Conservation (phyloP, 2,329 filamentous ascomycete genomes). For the Tolypocladium inflatum region DNA sequence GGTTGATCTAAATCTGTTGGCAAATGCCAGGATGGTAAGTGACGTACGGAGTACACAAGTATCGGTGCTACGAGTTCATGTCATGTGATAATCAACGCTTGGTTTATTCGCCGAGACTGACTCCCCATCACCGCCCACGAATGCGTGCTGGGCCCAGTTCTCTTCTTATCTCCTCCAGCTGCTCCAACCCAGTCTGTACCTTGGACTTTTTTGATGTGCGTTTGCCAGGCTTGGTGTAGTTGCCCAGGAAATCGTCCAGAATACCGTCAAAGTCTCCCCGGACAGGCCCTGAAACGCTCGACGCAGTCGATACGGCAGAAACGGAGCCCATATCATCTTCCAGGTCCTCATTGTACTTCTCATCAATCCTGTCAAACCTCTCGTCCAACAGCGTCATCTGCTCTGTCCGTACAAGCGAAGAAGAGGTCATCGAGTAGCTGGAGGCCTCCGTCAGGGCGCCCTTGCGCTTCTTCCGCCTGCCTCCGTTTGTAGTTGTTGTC, state of each 20-base stretch:
- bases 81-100: background rate
- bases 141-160: slow-evolving; percentile 71
- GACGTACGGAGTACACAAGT: background rate
- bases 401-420: slow-evolving; percentile 78
- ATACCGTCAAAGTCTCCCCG: slow-evolving; percentile 78
- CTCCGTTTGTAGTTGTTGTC: slow-evolving; percentile 70
- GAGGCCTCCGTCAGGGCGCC: slow-evolving; percentile 83
- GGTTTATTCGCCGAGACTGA: background rate
- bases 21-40: background rate
- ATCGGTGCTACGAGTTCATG: background rate
- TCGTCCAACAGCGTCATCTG: slow-evolving; percentile 77
- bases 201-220: slow-evolving; percentile 71
- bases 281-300: slow-evolving; percentile 58
- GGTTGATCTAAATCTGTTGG: too few species aligned
- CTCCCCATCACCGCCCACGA: slow-evolving; percentile 11
- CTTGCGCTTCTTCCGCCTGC: slow-evolving; percentile 87
- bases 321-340: slow-evolving; percentile 45
- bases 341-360: slow-evolving; percentile 52
- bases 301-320: slow-evolving; percentile 52
- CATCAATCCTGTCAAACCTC: slow-evolving; percentile 85
- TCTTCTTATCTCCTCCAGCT: slow-evolving; percentile 81
- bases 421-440: slow-evolving; percentile 86
- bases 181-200: slow-evolving; percentile 71
- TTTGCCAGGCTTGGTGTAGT: slow-evolving; percentile 62
- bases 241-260: slow-evolving; percentile 85